These are phyloP conservation scores for Musa balbisiana DNA, from an alignment of 202 grass and related monocot genomes.

Conservation along the genomic window DNA sequence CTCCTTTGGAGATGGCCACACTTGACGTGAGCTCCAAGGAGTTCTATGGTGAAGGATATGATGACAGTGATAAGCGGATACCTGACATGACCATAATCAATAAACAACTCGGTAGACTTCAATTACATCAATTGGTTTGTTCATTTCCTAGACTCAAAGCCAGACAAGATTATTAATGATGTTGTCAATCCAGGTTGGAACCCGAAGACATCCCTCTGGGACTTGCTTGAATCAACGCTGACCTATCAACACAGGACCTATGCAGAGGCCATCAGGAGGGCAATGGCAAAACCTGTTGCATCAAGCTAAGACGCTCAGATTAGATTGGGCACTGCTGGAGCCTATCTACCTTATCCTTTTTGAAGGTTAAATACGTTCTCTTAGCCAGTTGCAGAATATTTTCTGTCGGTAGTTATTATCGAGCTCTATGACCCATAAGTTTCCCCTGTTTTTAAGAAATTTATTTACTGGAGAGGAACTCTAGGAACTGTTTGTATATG, in stretches of 20 bases:
- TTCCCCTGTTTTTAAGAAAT: too few relatives aligned
- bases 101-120: not conserved
- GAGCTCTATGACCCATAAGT: too few relatives aligned
- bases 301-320: not conserved
- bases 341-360: too few relatives aligned
- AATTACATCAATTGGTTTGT: not conserved
- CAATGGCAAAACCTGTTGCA: constrained; percentile 1
- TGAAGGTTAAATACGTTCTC: too few relatives aligned
- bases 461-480: too few relatives aligned
- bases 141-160: not conserved
- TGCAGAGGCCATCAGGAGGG: not conserved
- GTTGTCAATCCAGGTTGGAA: not conserved
- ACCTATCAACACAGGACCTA: constrained; percentile 4
- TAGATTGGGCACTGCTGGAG: not conserved
- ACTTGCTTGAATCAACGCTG: constrained; percentile 3
- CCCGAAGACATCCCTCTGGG: constrained; percentile 8
- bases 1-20: not conserved
- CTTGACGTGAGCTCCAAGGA: constrained; percentile 14
- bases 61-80: constrained; percentile 6
- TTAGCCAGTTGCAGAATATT: too few relatives aligned
- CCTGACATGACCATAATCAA: constrained; percentile 8
- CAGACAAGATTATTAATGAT: not conserved
- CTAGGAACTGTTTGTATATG: too few relatives aligned
- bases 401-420: too few relatives aligned
- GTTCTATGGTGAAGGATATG: constrained; percentile 15